Conservation (phyloP, 1,284 basidiomycete genomes). For the Sanghuangporus weigelae region DNA sequence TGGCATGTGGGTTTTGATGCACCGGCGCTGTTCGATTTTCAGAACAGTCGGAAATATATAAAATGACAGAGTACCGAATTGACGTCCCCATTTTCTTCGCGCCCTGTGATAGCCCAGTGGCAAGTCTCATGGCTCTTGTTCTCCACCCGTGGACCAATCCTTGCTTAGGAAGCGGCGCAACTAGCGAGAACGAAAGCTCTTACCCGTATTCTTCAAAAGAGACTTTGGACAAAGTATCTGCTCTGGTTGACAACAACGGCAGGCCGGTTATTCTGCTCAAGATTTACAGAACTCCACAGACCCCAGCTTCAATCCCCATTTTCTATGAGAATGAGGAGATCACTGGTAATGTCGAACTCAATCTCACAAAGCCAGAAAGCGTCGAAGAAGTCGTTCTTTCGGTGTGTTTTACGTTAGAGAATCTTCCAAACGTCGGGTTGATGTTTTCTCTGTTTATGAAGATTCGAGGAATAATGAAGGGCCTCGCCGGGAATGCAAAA, state of each 20-base stretch:
- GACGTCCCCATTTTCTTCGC: too few relatives aligned
- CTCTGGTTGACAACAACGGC: background rate
- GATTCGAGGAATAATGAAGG: background rate
- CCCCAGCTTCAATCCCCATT: background rate
- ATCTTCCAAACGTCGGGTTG: background rate
- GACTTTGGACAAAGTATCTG: background rate
- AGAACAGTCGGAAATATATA: too few relatives aligned
- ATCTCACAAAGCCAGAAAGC: conserved; percentile 7
- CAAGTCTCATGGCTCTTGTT: too few relatives aligned
- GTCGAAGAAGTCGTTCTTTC: conserved; percentile 5
- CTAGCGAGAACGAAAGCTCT: background rate
- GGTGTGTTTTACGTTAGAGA: background rate
- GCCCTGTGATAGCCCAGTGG: too few relatives aligned
- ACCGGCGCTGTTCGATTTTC: too few relatives aligned
- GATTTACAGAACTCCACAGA: background rate
- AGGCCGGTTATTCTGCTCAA: background rate
- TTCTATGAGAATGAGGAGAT: conserved; percentile 7
- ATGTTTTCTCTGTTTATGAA: background rate
- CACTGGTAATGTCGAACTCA: conserved; percentile 5
- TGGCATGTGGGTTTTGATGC: too few relatives aligned
- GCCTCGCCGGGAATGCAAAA: background rate
- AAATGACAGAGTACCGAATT: too few relatives aligned
- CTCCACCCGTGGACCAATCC: too few relatives aligned
- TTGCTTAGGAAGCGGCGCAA: background rate
- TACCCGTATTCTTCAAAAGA: background rate